Percentiles rank a stretch among this genome's conserved stretches.
Evolutionary conservation across 1,139 yeast genomes (phyloP).

Genomic region (Blastobotrys arbuscula): DNA sequence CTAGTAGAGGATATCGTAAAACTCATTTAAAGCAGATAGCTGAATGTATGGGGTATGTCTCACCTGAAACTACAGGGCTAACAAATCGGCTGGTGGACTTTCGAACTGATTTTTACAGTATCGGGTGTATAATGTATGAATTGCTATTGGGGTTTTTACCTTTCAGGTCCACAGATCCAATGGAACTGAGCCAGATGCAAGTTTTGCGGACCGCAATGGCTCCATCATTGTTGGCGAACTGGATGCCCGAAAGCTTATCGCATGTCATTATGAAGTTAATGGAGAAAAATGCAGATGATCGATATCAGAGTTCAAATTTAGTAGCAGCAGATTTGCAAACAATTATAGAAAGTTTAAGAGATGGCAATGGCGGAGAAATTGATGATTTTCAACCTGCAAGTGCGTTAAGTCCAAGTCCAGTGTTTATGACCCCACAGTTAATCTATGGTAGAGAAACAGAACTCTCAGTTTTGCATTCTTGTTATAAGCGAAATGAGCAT

Average conservation of each 20-base stretch:
- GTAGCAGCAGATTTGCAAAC: conserved; percentile 39
- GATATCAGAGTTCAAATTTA: conserved; percentile 40
- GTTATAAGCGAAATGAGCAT: conserved; percentile 28
- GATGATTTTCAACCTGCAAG: conserved; percentile 25
- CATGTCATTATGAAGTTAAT: conserved; percentile 42
- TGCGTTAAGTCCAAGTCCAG: conserved; percentile 21
- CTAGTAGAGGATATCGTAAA: conserved; percentile 32
- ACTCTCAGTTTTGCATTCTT: conserved; percentile 29
- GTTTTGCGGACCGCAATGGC: conserved; percentile 41
- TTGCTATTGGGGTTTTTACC: conserved; percentile 45
- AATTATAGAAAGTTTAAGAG: conserved; percentile 23
- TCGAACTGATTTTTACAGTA: conserved; percentile 47
- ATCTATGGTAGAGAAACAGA: conserved; percentile 40
- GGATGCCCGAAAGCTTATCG: conserved; percentile 40
- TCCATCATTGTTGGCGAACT: conserved; percentile 37
- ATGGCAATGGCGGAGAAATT: conserved; percentile 17
- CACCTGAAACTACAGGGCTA: conserved; percentile 49
- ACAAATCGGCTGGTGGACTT: conserved; percentile 41
- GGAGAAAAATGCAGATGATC: conserved; percentile 40
- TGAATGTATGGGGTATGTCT: conserved; percentile 44
- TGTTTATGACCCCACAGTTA: conserved; percentile 33
- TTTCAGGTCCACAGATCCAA: conserved; percentile 41
- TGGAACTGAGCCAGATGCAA: conserved; percentile 42
- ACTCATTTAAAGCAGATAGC: conserved; percentile 32
- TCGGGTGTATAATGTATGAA: conserved; percentile 50